Evolutionary conservation across 345 rosid species (phyloP), one percentile per base, ranked within the genome.

Genomic region (Anastatica hierochuntica): DNA sequence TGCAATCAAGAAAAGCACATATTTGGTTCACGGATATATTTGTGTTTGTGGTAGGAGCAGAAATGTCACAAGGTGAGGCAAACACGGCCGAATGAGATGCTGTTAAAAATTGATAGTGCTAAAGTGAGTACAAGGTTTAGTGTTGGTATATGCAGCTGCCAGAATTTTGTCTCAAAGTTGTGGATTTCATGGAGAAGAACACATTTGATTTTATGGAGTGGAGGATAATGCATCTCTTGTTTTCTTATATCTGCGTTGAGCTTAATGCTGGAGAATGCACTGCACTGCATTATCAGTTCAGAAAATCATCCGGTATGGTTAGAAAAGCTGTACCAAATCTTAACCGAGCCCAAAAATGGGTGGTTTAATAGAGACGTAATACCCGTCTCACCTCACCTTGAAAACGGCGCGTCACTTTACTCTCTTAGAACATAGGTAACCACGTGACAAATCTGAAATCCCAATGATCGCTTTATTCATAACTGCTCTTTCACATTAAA

Each of bases 151-250:
- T 62, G 16, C 36, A 63, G 49, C 62, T 55, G 13, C 27, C 49
- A 63, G 49, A 38, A 49, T 54, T 53, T 53, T 63, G 61, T 39
- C 43, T 63, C 49, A 38, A 63, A 45, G 49, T 41, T 56, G 44
- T 1, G 0, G 20, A 38, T 7, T 53, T 26, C 10, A 36, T 53
- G 27, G 23, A 52, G 21, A 62, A 44, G 14, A 27, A 30, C 61
- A 47, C 44, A 43, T 24, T 46, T 63, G 14, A 38, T 47, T 47
- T 33, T 14, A 63, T 37, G 14, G 30, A 13, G 29, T 27, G 29
- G 19, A 26, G 14, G 31, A 43, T 20, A 20, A 27, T 16, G 27
- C 33, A 37, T 53, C 15, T 43, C 14, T 35, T 33, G 41, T 2
- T 62, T 43, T 53, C 43, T 4, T 8, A 53, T 13, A 39, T 63